phyloP scores from a whole-genome alignment of 192 early-diverging fungal species.

The Mortierella antarctica region DNA sequence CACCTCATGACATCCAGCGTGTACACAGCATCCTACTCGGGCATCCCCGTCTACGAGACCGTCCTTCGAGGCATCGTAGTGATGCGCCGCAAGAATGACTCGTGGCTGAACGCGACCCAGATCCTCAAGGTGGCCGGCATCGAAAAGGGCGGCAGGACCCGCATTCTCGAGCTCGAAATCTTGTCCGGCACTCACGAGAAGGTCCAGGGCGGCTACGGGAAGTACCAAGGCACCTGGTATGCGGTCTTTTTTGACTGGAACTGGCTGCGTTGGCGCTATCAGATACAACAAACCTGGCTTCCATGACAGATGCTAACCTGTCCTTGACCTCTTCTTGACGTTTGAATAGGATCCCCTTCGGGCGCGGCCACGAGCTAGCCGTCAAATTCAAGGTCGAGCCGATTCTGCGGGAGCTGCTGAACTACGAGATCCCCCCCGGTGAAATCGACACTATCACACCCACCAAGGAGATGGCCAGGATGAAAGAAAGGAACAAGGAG shows the following conservation, averaged over 20 bases:
- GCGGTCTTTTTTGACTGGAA: constrained; percentile 8
- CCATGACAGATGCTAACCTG: not conserved
- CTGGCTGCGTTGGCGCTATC: not conserved
- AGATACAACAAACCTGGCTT: too few species aligned
- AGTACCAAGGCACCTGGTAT: constrained; percentile 93
- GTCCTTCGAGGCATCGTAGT: constrained; percentile 77
- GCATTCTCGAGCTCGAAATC: constrained; percentile 90
- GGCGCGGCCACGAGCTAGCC: constrained; percentile 85
- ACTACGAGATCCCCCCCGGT: constrained; percentile 76
- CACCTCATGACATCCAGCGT: constrained; percentile 41
- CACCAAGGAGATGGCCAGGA: constrained; percentile 60
- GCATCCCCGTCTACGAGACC: constrained; percentile 84
- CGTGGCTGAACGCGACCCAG: constrained; percentile 91
- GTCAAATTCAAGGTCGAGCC: constrained; percentile 80
- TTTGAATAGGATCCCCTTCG: constrained; percentile 82
- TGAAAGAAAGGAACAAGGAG: constrained; percentile 16
- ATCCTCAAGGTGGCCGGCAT: constrained; percentile 92
- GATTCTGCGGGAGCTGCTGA: constrained; percentile 79
- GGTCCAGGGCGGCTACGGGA: constrained; percentile 95
- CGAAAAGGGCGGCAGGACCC: constrained; percentile 87
- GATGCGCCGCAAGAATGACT: constrained; percentile 85
- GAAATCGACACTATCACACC: constrained; percentile 50
- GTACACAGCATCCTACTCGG: constrained; percentile 69
- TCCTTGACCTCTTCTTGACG: not conserved
- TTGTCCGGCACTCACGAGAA: constrained; percentile 88